These are phyloP conservation scores for Mycena leptocephala DNA, from an alignment of 768 basidiomycete species.

Conservation along the genomic window DNA sequence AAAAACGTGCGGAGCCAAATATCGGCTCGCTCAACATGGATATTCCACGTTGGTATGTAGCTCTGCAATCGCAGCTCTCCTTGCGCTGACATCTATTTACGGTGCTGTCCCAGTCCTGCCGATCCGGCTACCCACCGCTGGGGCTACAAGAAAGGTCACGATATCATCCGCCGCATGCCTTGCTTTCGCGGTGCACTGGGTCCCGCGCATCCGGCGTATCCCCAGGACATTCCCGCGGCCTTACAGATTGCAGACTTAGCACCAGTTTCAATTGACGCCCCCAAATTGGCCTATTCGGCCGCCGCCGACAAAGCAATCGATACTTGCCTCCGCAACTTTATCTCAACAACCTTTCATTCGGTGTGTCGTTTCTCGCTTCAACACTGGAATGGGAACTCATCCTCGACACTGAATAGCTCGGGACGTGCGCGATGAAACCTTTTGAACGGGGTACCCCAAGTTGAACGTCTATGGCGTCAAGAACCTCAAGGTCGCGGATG, in stretches of 20 bases:
- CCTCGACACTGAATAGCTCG: slow-evolving; percentile 49
- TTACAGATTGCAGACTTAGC: neutral
- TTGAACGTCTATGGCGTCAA: slow-evolving; percentile 63
- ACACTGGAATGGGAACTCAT: too few species aligned
- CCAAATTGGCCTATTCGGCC: slow-evolving; percentile 40
- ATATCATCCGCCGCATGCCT: slow-evolving; percentile 58
- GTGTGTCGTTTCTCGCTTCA: slow-evolving; percentile 15
- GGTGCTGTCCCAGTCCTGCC: neutral
- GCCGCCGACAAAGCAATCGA: slow-evolving; percentile 46
- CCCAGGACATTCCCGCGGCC: slow-evolving; percentile 33
- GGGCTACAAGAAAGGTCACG: slow-evolving; percentile 58
- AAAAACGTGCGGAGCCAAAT: too few species aligned
- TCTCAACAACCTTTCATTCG: slow-evolving; percentile 44
- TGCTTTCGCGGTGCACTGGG: slow-evolving; percentile 38
- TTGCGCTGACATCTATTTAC: neutral
- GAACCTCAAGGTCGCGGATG: slow-evolving; percentile 61
- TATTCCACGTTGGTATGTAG: too few species aligned
- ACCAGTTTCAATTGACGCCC: slow-evolving; percentile 37
- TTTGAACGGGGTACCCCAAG: slow-evolving; percentile 51
- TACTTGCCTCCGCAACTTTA: slow-evolving; percentile 22
- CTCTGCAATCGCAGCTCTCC: too few species aligned
- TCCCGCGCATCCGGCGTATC: slow-evolving; percentile 34
- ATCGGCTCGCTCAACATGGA: too few species aligned
- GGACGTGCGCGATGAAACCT: slow-evolving; percentile 68
- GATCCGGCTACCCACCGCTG: slow-evolving; percentile 50